Base-by-base conservation (phyloP, 495 filamentous ascomycete species). In the Astrothelium subdiscretum region DNA sequence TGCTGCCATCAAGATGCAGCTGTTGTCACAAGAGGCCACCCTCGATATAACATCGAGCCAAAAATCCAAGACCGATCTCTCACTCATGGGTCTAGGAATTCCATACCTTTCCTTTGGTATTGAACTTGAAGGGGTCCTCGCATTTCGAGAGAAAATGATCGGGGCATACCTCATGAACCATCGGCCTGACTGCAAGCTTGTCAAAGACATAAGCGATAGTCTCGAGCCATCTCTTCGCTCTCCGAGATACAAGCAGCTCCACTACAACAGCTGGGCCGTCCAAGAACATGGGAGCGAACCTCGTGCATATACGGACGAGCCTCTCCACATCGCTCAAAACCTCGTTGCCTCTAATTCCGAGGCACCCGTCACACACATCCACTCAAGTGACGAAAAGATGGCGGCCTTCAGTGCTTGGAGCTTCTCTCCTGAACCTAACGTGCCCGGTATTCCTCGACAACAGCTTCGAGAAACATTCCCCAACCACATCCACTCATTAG, bases 231-330 rank as follows among this genome's bases (percentile, higher is more conserved):
- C 32, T 6, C 48, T 54, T 29, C 48, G 48, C 11, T 54, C 48
- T 5, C 24, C 24, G 29, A 54, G 48, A 15, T 54, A 54, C 24
- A 3, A 26, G 8, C 20, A 54, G 15, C 22, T 13, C 5, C 31
- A 22, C 22, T 71, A 71, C 48, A 62, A 59, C 40, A 68, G 69
- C 43, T 71, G 69, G 69, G 64, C 40, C 26, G 44, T 71, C 11
- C 62, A 65, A 31, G 43, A 61, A 35, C 60, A 40, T 20, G 48
- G 57, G 13, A 40, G 43, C 31, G 58, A 66, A 52, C 24, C 43
- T 24, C 62, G 67, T 62, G 59, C 31, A n/a, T 71, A 71, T 57
- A 62, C 27, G n/a, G 65, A 67, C 2, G 69, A 69, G 40, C 29
- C 59, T 0, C 31, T 71, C 1, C 29, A 62, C 3, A 31, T 69